phyloP scores from a whole-genome alignment of 768 basidiomycete species.

The Peribolospora kevripleyi region DNA sequence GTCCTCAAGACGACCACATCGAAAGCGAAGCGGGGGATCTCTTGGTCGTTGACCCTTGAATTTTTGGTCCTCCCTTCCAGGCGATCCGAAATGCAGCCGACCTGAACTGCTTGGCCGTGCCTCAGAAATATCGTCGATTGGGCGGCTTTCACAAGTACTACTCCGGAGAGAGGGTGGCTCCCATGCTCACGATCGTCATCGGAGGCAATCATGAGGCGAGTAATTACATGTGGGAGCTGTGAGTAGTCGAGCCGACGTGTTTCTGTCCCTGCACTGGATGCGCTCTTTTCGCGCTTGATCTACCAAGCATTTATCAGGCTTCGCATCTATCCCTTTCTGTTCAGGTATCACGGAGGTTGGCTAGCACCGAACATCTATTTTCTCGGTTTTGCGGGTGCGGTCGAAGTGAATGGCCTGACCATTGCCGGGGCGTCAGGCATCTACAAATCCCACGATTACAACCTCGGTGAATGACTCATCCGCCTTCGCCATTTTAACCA shows the following conservation, averaged over 20 bases:
- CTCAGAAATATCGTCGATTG: constrained; percentile 59
- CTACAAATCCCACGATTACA: constrained; percentile 53
- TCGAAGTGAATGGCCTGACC: constrained; percentile 63
- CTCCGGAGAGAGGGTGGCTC: constrained; percentile 52
- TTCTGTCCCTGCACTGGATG: neutral
- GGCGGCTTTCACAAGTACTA: constrained; percentile 76
- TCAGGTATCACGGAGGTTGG: constrained; percentile 88
- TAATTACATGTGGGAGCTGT: constrained; percentile 92
- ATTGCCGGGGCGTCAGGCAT: constrained; percentile 86
- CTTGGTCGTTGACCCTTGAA: neutral
- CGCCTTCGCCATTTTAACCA: neutral
- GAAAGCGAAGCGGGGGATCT: too few species aligned
- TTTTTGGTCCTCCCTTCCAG: constrained; percentile 20
- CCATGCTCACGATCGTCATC: constrained; percentile 72
- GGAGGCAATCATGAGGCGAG: constrained; percentile 97
- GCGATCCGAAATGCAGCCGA: constrained; percentile 68
- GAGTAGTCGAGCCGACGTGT: constrained; percentile 16
- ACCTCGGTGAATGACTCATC: constrained; percentile 24
- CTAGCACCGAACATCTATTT: constrained; percentile 91
- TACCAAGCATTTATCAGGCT: neutral
- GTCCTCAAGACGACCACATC: neutral
- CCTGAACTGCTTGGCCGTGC: constrained; percentile 72
- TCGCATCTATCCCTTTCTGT: neutral
- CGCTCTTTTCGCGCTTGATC: neutral
- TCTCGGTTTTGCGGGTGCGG: constrained; percentile 69